Percentiles rank a stretch among this genome's conserved stretches.
These are phyloP conservation scores for Polygonum maritimum DNA, from an alignment of 148 eudicot species.

Conservation along the genomic window DNA sequence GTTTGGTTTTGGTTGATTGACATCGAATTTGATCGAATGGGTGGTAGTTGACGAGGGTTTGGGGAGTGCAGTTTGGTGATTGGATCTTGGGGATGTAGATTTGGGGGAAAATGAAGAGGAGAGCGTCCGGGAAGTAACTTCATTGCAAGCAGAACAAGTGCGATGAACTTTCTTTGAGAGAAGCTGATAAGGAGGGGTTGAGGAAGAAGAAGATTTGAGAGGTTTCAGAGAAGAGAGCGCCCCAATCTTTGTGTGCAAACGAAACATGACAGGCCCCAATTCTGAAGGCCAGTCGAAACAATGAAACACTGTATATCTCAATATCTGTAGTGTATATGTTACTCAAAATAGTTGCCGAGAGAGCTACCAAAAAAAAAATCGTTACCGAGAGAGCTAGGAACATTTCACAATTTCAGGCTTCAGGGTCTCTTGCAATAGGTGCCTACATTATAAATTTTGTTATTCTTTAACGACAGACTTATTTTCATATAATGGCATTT, in stretches of 20 bases:
- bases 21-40: background rate
- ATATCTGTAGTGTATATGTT: too few species aligned
- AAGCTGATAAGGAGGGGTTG: background rate
- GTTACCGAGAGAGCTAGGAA: background rate
- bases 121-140: background rate
- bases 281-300: background rate
- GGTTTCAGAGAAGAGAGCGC: background rate
- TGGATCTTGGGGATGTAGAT: background rate
- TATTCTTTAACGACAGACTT: too few species aligned
- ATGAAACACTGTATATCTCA: too few species aligned
- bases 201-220: background rate
- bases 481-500: too few species aligned
- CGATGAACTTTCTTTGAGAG: background rate
- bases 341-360: too few species aligned
- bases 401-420: background rate
- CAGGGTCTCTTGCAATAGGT: background rate
- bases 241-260: conserved; percentile 5
- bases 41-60: background rate
- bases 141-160: background rate
- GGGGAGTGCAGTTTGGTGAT: background rate
- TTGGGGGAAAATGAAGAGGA: background rate
- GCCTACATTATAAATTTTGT: background rate
- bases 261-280: background rate
- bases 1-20: background rate
- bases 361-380: too few species aligned